Evolutionary conservation across 805 yeast genomes (phyloP).

Genomic region (Suhomyces faveliae): DNA sequence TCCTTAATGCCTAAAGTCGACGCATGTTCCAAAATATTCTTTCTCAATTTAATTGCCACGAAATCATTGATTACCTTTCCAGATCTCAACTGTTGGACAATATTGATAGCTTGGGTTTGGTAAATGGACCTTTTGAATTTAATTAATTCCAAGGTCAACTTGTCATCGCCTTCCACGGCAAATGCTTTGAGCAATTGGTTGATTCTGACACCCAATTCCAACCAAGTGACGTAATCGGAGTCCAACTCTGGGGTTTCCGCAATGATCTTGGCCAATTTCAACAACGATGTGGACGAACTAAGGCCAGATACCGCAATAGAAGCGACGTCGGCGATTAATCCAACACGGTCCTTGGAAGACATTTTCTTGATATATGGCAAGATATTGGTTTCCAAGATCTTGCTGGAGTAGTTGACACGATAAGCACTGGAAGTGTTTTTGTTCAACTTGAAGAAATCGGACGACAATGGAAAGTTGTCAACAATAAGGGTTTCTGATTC

Average conservation of each 20-base stretch:
- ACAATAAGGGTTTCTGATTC: constrained; percentile 20
- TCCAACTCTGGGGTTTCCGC: constrained; percentile 27
- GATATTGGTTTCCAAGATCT: constrained; percentile 40
- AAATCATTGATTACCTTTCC: constrained; percentile 23
- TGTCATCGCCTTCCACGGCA: constrained; percentile 14
- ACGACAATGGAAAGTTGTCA: constrained; percentile 20
- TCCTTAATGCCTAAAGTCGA: constrained; percentile 39
- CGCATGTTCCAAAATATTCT: constrained; percentile 40
- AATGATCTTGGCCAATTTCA: constrained; percentile 38
- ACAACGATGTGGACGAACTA: constrained; percentile 39
- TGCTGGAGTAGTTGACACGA: constrained; percentile 51
- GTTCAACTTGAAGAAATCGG: constrained; percentile 46
- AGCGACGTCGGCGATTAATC: constrained; percentile 52
- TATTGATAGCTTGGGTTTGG: constrained; percentile 26
- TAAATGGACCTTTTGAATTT: constrained; percentile 33
- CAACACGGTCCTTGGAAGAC: constrained; percentile 50
- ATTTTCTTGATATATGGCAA: constrained; percentile 37
- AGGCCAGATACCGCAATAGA: constrained; percentile 50
- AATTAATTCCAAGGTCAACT: constrained; percentile 25
- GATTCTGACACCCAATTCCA: constrained; percentile 46
- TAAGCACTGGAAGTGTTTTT: constrained; percentile 51
- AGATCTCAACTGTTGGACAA: constrained; percentile 20
- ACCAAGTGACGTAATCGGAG: constrained; percentile 52
- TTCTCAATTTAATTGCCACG: constrained; percentile 31
- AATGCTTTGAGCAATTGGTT: constrained; percentile 34